Evolutionary conservation across 2,329 filamentous ascomycete genomes (phyloP).

Genomic region (Fusarium acutatum): DNA sequence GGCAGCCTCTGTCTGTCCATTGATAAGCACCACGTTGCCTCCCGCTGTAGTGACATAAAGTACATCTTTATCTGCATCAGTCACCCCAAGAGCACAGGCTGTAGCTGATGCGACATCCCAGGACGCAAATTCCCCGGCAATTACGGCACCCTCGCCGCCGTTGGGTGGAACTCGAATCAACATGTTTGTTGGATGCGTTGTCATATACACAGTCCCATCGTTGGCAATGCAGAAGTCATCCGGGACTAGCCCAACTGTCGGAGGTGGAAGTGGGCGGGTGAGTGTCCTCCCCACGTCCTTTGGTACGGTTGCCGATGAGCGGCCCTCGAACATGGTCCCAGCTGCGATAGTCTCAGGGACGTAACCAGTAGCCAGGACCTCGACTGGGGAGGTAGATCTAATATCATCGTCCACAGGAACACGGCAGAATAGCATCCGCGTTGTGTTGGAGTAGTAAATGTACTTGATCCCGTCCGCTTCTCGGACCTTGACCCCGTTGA

Average conservation of each 20-base stretch:
- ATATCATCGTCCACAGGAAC: neutral
- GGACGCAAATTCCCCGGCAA: too few species aligned
- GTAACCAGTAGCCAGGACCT: neutral
- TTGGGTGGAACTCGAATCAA: too few species aligned
- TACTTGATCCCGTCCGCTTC: too few species aligned
- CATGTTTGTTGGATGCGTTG: neutral
- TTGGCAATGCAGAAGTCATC: neutral
- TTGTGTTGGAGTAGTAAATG: too few species aligned
- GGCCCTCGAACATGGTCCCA: neutral
- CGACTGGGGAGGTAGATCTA: rapidly evolving
- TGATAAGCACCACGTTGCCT: too few species aligned
- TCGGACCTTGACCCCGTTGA: too few species aligned
- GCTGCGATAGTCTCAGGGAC: rapidly evolving
- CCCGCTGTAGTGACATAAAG: too few species aligned
- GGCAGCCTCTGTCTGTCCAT: too few species aligned
- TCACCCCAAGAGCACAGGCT: too few species aligned
- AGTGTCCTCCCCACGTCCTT: neutral
- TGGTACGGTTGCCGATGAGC: neutral
- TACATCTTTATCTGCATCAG: too few species aligned
- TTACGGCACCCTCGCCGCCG: too few species aligned
- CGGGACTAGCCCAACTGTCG: neutral
- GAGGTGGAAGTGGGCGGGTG: neutral
- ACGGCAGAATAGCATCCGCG: rapidly evolving
- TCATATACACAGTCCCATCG: neutral
- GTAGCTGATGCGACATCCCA: too few species aligned